A percentile compares a stretch with the other conserved stretches of the same genome.
phyloP scores from a whole-genome alignment of 805 yeast genomes.

The Wickerhamomyces sydowiorum region DNA sequence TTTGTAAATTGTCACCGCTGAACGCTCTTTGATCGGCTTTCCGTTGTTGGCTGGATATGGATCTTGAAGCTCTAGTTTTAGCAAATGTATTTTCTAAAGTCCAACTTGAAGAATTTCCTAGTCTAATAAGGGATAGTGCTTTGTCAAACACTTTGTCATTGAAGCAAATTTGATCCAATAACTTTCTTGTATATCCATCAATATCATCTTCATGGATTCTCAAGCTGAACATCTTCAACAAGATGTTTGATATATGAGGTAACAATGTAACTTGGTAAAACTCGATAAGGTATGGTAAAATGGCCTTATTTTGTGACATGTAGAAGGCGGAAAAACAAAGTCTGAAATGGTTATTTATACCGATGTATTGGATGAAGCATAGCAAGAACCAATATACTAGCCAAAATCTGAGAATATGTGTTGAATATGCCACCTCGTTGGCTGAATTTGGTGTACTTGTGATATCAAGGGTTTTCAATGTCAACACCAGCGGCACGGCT shows the following conservation, averaged over 20 bases:
- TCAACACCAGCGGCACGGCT: slow-evolving; percentile 14
- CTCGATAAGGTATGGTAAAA: not conserved
- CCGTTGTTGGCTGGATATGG: not conserved
- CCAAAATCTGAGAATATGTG: not conserved
- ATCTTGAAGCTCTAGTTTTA: not conserved
- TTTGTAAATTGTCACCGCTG: not conserved
- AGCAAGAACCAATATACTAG: not conserved
- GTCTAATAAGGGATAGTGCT: not conserved
- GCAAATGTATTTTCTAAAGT: not conserved
- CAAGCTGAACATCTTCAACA: not conserved
- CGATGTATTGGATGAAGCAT: not conserved
- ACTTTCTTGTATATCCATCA: not conserved
- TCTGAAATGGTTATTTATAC: not conserved
- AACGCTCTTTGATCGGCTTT: not conserved
- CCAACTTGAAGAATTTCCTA: not conserved
- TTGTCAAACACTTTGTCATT: not conserved
- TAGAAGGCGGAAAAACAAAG: not conserved
- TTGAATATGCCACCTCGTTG: not conserved
- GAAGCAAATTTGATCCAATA: not conserved
- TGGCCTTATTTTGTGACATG: not conserved
- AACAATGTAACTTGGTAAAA: not conserved
- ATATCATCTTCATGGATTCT: not conserved
- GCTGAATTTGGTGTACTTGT: not conserved
- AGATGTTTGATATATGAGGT: not conserved
- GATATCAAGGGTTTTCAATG: slow-evolving; percentile 15